Evolutionary conservation across 2,329 filamentous ascomycete genomes (phyloP), one percentile per base, ranked within the genome.

Genomic region (Cercospora sp.): DNA sequence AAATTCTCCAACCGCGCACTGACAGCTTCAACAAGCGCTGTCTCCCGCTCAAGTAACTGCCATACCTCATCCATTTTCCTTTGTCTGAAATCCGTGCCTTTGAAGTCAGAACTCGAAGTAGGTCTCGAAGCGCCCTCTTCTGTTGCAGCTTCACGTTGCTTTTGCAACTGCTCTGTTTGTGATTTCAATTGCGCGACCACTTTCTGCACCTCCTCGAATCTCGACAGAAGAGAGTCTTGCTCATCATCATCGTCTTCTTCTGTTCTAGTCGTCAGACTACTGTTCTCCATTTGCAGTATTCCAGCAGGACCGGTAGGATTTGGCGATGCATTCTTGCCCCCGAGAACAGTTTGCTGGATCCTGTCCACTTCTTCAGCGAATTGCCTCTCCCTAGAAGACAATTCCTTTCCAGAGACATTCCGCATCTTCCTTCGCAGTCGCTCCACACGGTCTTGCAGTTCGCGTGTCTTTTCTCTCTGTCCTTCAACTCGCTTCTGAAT

Each of bases 11-110:
- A 79, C 66, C 89, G 83, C 66, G 83, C 83, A 72, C 85, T 88
- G 23, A 91, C 85, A 23, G 87, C 89, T 72, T 91, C 89, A 6
- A 92, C 87, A 73, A 92, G 78, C 5, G 88, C 88, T 58, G 86
- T 86, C 79, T 92, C 89, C 30, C 90, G 82, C 66, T 90, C 87
- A 71, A 92, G 79, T 68, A 91, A 78, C 30, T 80, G 80, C 79
- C 87, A 87, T 23, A 92, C 87, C 76, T 90, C 86, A 66, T 83
- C 83, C 71, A 91, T 79, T 79, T 90, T 91, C 61, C 83, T 85
- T 78, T 84, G 86, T 67, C 88, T 83, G 67, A 91, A 84, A 64
- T 72, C 72, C 53, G 26, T 53, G 2, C 48, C 58, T 5, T 58
- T 51, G 18, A 55, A 83, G 80, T 12, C 88, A 86, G 64, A 90